These are phyloP conservation scores for Pyracantha coccinea DNA, from an alignment of 331 rosid species.

Conservation along the genomic window DNA sequence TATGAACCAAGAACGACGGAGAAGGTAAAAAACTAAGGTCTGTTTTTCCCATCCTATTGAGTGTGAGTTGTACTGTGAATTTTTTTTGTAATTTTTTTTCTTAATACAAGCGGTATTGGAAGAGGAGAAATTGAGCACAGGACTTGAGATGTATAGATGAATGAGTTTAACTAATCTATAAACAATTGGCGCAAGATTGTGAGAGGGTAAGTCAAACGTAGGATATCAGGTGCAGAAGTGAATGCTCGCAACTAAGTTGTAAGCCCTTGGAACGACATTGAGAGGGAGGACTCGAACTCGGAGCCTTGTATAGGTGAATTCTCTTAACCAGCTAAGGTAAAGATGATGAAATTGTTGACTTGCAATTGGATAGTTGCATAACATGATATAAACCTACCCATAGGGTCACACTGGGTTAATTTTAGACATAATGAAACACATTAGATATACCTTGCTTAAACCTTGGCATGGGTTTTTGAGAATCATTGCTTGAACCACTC, in stretches of 20 bases:
- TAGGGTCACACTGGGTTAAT: conserved; percentile 5
- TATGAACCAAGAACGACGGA: conserved; percentile 13
- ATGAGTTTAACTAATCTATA: not conserved
- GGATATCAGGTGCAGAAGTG: not conserved
- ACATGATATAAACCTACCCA: not conserved
- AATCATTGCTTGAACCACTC: conserved; percentile 19
- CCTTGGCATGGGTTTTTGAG: conserved; percentile 20
- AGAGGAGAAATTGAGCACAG: not conserved
- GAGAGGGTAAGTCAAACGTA: not conserved
- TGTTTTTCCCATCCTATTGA: not conserved
- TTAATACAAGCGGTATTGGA: not conserved
- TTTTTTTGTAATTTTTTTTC: not conserved
- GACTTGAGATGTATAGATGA: not conserved
- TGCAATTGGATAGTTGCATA: too few relatives aligned
- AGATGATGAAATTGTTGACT: too few relatives aligned
- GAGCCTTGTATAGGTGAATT: not conserved
- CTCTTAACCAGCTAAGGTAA: not conserved
- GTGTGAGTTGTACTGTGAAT: not conserved
- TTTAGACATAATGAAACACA: not conserved
- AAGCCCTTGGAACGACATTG: not conserved
- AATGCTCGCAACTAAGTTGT: not conserved
- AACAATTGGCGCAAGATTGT: not conserved
- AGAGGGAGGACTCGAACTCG: not conserved
- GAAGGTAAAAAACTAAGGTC: not conserved
- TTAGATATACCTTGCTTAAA: not conserved